phyloP scores from a whole-genome alignment of 768 basidiomycete genomes.

The Solioccasus polychromus region DNA sequence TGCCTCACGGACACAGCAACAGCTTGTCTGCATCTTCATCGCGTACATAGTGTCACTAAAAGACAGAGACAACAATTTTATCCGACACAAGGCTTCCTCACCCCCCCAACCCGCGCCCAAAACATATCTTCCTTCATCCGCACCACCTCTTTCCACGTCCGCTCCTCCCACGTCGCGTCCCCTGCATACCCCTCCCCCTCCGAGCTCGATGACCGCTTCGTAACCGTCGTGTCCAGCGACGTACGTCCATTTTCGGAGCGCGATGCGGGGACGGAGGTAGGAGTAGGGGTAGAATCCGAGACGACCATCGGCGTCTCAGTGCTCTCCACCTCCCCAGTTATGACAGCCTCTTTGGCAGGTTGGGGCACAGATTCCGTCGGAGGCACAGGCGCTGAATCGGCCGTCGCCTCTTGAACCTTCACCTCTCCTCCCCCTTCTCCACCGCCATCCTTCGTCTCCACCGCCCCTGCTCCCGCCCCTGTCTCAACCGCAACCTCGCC shows the following conservation, averaged over 20 bases:
- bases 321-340: too few species aligned
- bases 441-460: background rate
- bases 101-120: constrained; percentile 73
- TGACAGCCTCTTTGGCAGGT: background rate
- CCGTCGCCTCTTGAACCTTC: too few species aligned
- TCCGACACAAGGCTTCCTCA: too few species aligned
- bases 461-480: too few species aligned
- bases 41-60: too few species aligned
- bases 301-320: background rate
- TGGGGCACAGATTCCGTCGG: background rate
- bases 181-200: constrained; percentile 51
- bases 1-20: too few species aligned
- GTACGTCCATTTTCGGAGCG: constrained; percentile 1
- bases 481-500: too few species aligned
- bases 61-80: too few species aligned
- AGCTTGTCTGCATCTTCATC: too few species aligned
- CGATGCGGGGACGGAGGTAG: too few species aligned
- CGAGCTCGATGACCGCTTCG: constrained; percentile 22
- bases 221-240: constrained; percentile 23
- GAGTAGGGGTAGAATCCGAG: background rate
- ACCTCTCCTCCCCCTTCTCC: background rate
- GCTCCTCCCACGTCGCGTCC: constrained; percentile 80
- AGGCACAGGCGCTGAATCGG: too few species aligned
- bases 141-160: constrained; percentile 77
- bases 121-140: constrained; percentile 81